phyloP scores from a whole-genome alignment of 306 rosid genomes.

The Dryas alaskensis region DNA sequence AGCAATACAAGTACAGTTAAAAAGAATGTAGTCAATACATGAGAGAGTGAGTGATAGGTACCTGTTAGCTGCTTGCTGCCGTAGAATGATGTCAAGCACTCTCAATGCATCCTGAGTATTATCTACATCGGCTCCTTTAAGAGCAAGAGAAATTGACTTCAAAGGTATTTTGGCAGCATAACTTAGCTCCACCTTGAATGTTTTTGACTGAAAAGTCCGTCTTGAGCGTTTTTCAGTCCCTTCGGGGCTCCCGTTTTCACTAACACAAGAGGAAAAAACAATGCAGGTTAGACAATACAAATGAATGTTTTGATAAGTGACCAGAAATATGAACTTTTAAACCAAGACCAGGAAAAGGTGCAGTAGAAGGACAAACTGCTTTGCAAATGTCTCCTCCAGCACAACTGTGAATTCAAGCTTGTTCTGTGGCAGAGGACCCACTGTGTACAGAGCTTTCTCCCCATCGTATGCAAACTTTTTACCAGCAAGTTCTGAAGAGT shows the following conservation, averaged over 20 bases:
- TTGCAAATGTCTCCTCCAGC: conserved; percentile 69
- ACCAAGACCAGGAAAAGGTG: conserved; percentile 9
- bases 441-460: conserved; percentile 64
- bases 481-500: conserved; percentile 56
- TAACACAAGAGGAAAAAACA: conserved; percentile 27
- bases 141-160: conserved; percentile 46
- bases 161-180: conserved; percentile 68
- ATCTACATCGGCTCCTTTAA: conserved; percentile 50
- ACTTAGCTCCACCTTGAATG: conserved; percentile 55
- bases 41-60: conserved; percentile 27
- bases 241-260: conserved; percentile 39
- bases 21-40: conserved; percentile 11
- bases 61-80: conserved; percentile 88
- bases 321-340: conserved; percentile 12
- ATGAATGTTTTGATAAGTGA: conserved; percentile 1
- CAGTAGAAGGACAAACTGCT: conserved; percentile 34
- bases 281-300: conserved; percentile 22
- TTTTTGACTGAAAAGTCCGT: conserved; percentile 47
- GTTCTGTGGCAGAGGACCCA: conserved; percentile 61
- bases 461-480: conserved; percentile 81
- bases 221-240: conserved; percentile 54
- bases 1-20: conserved; percentile 20
- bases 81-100: conserved; percentile 66
- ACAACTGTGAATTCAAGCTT: conserved; percentile 58
- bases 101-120: conserved; percentile 64